A percentile compares a stretch with the other conserved stretches of the same genome.
These are phyloP conservation scores for Fusarium goolgardi DNA, from an alignment of 2,329 filamentous ascomycete species.

Conservation along the genomic window DNA sequence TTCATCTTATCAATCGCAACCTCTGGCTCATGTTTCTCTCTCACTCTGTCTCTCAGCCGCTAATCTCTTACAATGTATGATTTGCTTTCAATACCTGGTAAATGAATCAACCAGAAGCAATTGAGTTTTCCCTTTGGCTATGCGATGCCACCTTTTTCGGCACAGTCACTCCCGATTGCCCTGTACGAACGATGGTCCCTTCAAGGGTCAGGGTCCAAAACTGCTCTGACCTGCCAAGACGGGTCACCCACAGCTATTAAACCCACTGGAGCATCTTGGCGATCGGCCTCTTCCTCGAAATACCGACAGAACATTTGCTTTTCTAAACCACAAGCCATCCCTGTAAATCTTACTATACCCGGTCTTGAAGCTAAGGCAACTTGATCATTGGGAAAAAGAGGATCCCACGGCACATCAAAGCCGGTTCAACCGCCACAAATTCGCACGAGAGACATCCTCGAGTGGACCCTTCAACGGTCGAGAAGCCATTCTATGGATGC, in stretches of 20 bases:
- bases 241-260: conserved; percentile 32
- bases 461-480: conserved; percentile 37
- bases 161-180: conserved; percentile 19
- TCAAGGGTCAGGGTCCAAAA: background rate
- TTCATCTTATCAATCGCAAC: conserved; percentile 46
- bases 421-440: conserved; percentile 35
- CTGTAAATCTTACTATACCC: background rate
- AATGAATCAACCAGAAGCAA: background rate
- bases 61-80: conserved; percentile 13
- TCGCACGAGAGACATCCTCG: conserved; percentile 11
- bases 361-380: background rate
- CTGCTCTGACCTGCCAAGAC: conserved; percentile 34
- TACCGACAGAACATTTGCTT: conserved; percentile 7
- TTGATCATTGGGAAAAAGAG: conserved; percentile 15
- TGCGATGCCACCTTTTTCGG: conserved; percentile 11
- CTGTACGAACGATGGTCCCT: background rate
- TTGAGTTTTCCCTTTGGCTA: conserved; percentile 4
- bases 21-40: conserved; percentile 3
- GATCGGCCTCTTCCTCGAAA: conserved; percentile 24
- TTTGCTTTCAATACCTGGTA: conserved; percentile 4
- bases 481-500: conserved; percentile 35
- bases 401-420: conserved; percentile 39
- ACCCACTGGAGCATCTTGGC: conserved; percentile 32
- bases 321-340: background rate
- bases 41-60: background rate